Evolutionary conservation across 106 monocot species (phyloP), one percentile per base, ranked within the genome.

Genomic region (Platanthera zijinensis): DNA sequence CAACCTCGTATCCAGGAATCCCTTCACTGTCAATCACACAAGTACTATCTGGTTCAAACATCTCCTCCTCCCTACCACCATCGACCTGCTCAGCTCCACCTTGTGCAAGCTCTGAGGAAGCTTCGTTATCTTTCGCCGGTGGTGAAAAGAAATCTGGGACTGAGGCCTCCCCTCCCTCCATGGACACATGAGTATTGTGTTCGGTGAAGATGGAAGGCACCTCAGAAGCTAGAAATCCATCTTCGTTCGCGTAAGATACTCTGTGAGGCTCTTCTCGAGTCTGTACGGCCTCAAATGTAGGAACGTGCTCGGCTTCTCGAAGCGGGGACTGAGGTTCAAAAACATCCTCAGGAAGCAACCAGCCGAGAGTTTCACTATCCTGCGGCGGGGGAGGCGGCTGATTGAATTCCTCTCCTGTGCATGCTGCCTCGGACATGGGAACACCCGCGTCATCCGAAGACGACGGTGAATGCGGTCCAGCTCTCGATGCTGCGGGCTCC

Each of bases 1-100:
- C 72, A 72, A 51, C 51, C 72, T 72, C 51, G 22, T 21, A 10
- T 51, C 51, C 22, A 51, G 72, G 21, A 72, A 51, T 51, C 72
- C 22, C 72, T 15, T 50, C 72, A n/a, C 72, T 10, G 22, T 18
- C 72, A 72, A 10, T 15, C 9, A 7, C 51, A 66, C 11, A 12
- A 22, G 21, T 18, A 72, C 21, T 6, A 15, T 32, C 49, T 7
- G 50, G 51, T 51, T 50, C 72, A 51, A 19, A 39, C 39, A 39
- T 19, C 22, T 72, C 51, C 11, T 51, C 51, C 49, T 72, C 22
- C 51, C 17, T 4, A 7, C 3, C 7, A 17, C 22, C 50, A 50
- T 51, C 51, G 51, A 12, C 10, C 11, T 10, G 45, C 3, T 72
- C 72, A 72, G 51, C 22, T 72, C 46, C 72, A 51, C 8, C 51